Conservation (phyloP, 2,329 filamentous ascomycete genomes). For the Cercospora brassicicola region DNA sequence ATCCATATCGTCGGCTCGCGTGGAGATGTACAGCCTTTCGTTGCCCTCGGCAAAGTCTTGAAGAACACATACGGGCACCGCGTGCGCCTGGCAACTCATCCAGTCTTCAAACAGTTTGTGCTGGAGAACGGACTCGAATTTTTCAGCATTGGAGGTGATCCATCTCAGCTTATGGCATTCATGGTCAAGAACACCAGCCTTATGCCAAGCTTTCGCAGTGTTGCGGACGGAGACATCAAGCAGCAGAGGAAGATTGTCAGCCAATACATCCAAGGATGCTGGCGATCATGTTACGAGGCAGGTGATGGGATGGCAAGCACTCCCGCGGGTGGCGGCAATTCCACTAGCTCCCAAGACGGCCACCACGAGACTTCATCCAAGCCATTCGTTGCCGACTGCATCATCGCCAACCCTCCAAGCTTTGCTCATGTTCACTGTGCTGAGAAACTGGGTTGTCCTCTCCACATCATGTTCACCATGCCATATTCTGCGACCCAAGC, state of each 20-base stretch:
- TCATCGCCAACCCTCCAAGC: conserved; percentile 75
- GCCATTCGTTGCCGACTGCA: conserved; percentile 80
- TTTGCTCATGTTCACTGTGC: conserved; percentile 75
- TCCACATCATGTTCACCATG: conserved; percentile 94
- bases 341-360: conserved; percentile 44
- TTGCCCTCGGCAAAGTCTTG: conserved; percentile 52
- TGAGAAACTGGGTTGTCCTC: conserved; percentile 70
- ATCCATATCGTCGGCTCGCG: conserved; percentile 52
- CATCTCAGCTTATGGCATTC: conserved; percentile 64
- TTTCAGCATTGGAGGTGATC: conserved; percentile 55
- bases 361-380: conserved; percentile 43
- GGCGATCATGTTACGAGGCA: conserved; percentile 79
- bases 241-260: conserved; percentile 72
- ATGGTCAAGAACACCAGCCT: conserved; percentile 89
- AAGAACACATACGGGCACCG: conserved; percentile 52
- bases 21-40: conserved; percentile 54
- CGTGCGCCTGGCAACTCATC: conserved; percentile 52
- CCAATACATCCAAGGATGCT: conserved; percentile 79
- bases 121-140: conserved; percentile 53
- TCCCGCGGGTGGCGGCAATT: conserved; percentile 45
- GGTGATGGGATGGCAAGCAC: conserved; percentile 60
- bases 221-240: conserved; percentile 74
- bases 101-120: conserved; percentile 52
- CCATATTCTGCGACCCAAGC: conserved; percentile 83
- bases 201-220: conserved; percentile 76